Evolutionary conservation across 2,329 filamentous ascomycete species (phyloP), one percentile per base, ranked within the genome.

Genomic region (Stagonosporopsis rhizophila): DNA sequence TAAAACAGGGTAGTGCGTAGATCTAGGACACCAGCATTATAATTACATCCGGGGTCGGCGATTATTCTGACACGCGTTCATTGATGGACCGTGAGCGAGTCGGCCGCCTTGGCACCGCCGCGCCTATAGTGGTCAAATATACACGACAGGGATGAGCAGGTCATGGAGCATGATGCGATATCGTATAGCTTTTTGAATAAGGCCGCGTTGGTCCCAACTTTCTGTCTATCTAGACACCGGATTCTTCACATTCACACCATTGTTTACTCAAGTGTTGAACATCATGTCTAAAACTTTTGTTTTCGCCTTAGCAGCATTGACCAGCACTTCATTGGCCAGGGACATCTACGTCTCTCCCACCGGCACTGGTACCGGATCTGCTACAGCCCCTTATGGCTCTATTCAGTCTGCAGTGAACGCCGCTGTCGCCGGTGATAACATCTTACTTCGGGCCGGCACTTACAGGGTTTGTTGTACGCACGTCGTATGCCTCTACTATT

Each of bases 361-460:
- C 2, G 81, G 81, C 7, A 57, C 54, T 15, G 61, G 76, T 23
- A 71, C 72, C 8, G 80, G 80, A 5, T 75, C 75, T 0, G 67
- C 77, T 15, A 64, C 67, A 7, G 65, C 75, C 0, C 80, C 80
- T 0, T 78, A 75, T 38, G 76, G 74, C 5, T 81, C 79, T 0
- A 81, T 83, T 20, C 81, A 82, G 60, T 70, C 72, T 2, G 81
- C 79, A 1, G 76, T 83, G 2, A 65, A 81, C 59, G 75, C 70
- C 17, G 81, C 81, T n/a, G 74, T 69, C 4, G 78, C 81, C 22
- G 80, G 81, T 8, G 79, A 81, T 52, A 77, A 72, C 3, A 80
- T 82, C 23, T 77, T 78, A 37, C 69, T 82, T 1, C 77, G 78
- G 5, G 77, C 69, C 3, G 78, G 79, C 23, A 81, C 78, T 2